phyloP scores from a whole-genome alignment of 352 stramenopile genomes.

The Phytophthora cryptogea region DNA sequence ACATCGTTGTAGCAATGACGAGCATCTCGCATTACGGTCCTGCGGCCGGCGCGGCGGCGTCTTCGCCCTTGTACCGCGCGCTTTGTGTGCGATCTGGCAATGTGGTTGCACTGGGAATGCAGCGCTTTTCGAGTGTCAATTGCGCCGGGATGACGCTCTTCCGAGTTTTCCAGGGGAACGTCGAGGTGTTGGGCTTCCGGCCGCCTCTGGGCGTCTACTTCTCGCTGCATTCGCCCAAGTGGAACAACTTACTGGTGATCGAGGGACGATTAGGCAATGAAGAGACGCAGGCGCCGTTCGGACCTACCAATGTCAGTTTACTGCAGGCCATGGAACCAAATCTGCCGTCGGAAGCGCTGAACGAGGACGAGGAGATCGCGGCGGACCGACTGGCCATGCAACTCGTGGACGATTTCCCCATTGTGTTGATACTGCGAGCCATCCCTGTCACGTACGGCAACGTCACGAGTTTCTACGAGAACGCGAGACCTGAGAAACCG shows the following conservation, averaged over 20 bases:
- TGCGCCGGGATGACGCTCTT: slow-evolving; percentile 80
- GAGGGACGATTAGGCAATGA: slow-evolving; percentile 34
- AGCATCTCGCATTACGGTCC: slow-evolving; percentile 21
- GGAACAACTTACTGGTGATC: slow-evolving; percentile 76
- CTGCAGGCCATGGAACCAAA: slow-evolving; percentile 51
- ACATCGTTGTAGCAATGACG: slow-evolving; percentile 14
- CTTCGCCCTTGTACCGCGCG: slow-evolving; percentile 41
- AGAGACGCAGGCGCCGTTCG: slow-evolving; percentile 59
- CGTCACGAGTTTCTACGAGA: slow-evolving; percentile 78
- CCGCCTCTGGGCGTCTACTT: slow-evolving; percentile 78
- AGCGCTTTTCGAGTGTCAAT: slow-evolving; percentile 46
- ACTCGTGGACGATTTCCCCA: slow-evolving; percentile 59
- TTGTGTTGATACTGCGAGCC: slow-evolving; percentile 76
- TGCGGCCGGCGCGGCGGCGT: slow-evolving; percentile 5
- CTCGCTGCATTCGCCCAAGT: slow-evolving; percentile 82
- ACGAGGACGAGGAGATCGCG: slow-evolving; percentile 75
- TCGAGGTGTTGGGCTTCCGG: slow-evolving; percentile 71
- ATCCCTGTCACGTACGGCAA: slow-evolving; percentile 76
- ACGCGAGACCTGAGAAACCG: slow-evolving; percentile 23
- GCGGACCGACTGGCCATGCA: slow-evolving; percentile 69
- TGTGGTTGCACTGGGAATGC: slow-evolving; percentile 71
- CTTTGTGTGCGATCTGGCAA: slow-evolving; percentile 59
- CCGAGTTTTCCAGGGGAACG: slow-evolving; percentile 81
- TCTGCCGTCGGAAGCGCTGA: slow-evolving; percentile 26
- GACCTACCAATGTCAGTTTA: slow-evolving; percentile 46